Evolutionary conservation across 139 green algal genomes (phyloP), one percentile per base, ranked within the genome.

Genomic region (Chlorella ohadii): DNA sequence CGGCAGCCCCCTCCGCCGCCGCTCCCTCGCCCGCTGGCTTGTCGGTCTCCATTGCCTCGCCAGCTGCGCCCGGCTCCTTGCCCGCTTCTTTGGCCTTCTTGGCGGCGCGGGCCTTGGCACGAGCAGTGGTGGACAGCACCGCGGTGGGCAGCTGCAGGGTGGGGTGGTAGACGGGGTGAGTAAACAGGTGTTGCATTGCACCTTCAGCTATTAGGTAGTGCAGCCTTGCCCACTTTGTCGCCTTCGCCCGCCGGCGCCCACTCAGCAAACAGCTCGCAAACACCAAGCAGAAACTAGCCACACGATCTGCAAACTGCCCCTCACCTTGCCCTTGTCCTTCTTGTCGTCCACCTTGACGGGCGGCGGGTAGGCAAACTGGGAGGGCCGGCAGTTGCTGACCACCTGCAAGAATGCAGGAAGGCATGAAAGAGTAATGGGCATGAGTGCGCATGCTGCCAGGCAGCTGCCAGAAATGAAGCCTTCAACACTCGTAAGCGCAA

Each of bases 101-200:
- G 70, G 91, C 92, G 65, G 93, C 92, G 80, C 95, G 91, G 47
- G 96, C 92, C 78, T 90, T 93, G 22, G 93, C 92, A 76, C 96
- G 96, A 15, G 87, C 93, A 6, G 97, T 99, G 22, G 96, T 99
- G 33, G 96, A 99, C 64, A 99, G 93, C 78, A 99, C 93, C 1
- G 97, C 97, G 25, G 94, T 98, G 66, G 94, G 93, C 31, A 98
- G 89, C 94, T 98, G 98, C 79, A 47, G 16, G 27, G 7, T 31
- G 7, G 31, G 6, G 38, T 1, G 16, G 65, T 9, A 51, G 44
- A 51, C n/a, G n/a, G n/a, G n/a, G n/a, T n/a, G n/a, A n/a, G n/a
- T n/a, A n/a, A n/a, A n/a, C n/a, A n/a, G n/a, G n/a, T n/a, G n/a
- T n/a, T n/a, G n/a, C n/a, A n/a, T n/a, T n/a, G n/a, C n/a, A n/a